A percentile compares a stretch with the other conserved stretches of the same genome.
Conservation (phyloP, 1,284 basidiomycete genomes). For the Phenoliferia sp. region DNA sequence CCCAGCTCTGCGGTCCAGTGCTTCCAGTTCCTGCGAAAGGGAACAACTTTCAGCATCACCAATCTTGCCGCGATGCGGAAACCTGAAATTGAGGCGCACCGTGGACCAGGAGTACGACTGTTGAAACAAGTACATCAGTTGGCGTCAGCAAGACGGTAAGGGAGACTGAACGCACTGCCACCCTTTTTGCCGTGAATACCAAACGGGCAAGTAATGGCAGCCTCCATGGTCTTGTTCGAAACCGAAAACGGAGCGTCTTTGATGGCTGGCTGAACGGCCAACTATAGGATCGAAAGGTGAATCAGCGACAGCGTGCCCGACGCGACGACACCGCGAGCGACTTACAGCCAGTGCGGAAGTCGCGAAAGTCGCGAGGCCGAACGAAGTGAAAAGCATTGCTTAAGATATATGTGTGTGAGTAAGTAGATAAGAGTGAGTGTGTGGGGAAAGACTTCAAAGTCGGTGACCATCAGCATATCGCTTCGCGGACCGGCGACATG, state of each 20-base stretch:
- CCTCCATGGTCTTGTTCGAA: slow-evolving; percentile 3
- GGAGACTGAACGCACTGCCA: slow-evolving; percentile 14
- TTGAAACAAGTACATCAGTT: not conserved
- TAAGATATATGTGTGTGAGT: too few species aligned
- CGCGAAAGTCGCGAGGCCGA: not conserved
- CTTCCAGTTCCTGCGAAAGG: slow-evolving; percentile 31
- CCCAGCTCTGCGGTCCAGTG: slow-evolving; percentile 34
- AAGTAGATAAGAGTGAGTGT: too few species aligned
- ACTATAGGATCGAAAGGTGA: not conserved
- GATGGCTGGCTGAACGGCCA: not conserved
- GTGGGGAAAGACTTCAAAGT: too few species aligned
- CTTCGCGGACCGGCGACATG: too few species aligned
- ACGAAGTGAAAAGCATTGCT: not conserved
- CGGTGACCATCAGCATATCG: too few species aligned
- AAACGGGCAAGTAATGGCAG: slow-evolving; percentile 33
- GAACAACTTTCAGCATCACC: not conserved
- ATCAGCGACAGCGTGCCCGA: not conserved
- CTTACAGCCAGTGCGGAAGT: not conserved
- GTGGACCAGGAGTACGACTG: slow-evolving; percentile 39
- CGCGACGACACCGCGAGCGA: not conserved
- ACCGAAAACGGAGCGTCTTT: slow-evolving; percentile 5
- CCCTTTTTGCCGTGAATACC: slow-evolving; percentile 30
- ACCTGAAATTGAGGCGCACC: slow-evolving; percentile 8
- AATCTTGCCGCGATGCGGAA: not conserved
- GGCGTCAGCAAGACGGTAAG: not conserved